Base-by-base conservation (phyloP, 495 filamentous ascomycete species). In the Aspergillus cavernicola region DNA sequence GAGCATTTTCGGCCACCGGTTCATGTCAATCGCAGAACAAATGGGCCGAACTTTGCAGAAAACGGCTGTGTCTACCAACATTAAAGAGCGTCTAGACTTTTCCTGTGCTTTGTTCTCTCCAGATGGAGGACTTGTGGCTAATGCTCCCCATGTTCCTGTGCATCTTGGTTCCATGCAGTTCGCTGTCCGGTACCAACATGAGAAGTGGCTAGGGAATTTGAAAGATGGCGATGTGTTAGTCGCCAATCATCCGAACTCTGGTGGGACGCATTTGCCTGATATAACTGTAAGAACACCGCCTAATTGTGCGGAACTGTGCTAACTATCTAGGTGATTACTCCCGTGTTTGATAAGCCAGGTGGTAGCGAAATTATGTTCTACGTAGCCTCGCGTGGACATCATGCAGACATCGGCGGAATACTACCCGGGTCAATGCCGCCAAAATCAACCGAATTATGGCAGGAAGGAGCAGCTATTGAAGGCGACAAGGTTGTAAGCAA, bases 1-100 rank as follows among this genome's bases (percentile, higher is more conserved):
- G 6, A 95, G 85, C 65, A 95, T 98, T 53, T 98, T 98, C 60
- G 90, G 90, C 1, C 92, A 98, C 66, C 78, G 93, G 1, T 98
- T 98, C 73, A 98, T 98, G 93, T 91, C 92, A 11, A 97, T 98
- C 64, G 93, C 93, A 3, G 93, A 98, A 70, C 92, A 97, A 66
- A 97, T 97, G 92, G 93, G 93, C 4, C 77, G 90, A 48, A 92
- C 93, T 2, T 75, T 98, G 23, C 93, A 97, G 59, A 98, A 97
- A 78, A 98, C 93, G 0, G 92, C 89, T 56, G 93, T 98, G 41
- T 95, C 89, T 52, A 98, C 93, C 4, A 98, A 98, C 64, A 93
- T 98, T 62, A 98, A 98, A 62, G 93, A 98, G 68, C 85, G 93
- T 2, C 80, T 98, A 4, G 93, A 98, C 61, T 98, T 97, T 59